phyloP scores from a whole-genome alignment of 148 eudicot genomes.

The Silene uniflora region DNA sequence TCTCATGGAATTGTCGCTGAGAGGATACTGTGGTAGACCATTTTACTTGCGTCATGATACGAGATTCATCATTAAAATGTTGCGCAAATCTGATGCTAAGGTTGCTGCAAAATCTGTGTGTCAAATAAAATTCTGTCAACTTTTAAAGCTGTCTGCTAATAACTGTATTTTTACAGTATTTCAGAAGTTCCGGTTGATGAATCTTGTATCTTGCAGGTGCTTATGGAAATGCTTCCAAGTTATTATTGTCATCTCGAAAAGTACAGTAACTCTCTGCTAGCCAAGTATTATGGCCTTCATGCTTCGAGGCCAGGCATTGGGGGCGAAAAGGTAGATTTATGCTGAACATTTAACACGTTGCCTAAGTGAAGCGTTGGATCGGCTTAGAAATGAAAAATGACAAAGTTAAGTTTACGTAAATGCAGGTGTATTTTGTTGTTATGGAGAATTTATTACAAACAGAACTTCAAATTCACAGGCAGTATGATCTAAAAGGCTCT shows the following conservation, averaged over 20 bases:
- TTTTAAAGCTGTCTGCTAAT: not conserved
- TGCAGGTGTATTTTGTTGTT: conserved; percentile 47
- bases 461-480: conserved; percentile 31
- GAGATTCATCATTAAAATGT: conserved; percentile 32
- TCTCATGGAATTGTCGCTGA: conserved; percentile 32
- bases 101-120: conserved; percentile 6
- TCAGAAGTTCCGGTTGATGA: not conserved
- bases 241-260: conserved; percentile 28
- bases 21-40: conserved; percentile 38
- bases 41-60: conserved; percentile 32
- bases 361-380: too few relatives aligned
- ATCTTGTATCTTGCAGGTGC: conserved; percentile 26
- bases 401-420: not conserved
- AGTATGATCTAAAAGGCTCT: conserved; percentile 47
- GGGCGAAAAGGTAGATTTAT: conserved; percentile 34
- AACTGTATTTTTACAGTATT: not conserved
- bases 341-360: too few relatives aligned
- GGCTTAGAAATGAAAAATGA: not conserved
- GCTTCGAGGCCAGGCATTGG: conserved; percentile 33
- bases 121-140: not conserved
- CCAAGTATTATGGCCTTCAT: conserved; percentile 46
- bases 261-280: conserved; percentile 28
- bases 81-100: conserved; percentile 45
- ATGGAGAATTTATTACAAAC: conserved; percentile 38
- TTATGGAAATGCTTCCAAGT: conserved; percentile 33